phyloP scores from a whole-genome alignment of 495 filamentous ascomycete genomes.

The Elasticomyces elasticus region DNA sequence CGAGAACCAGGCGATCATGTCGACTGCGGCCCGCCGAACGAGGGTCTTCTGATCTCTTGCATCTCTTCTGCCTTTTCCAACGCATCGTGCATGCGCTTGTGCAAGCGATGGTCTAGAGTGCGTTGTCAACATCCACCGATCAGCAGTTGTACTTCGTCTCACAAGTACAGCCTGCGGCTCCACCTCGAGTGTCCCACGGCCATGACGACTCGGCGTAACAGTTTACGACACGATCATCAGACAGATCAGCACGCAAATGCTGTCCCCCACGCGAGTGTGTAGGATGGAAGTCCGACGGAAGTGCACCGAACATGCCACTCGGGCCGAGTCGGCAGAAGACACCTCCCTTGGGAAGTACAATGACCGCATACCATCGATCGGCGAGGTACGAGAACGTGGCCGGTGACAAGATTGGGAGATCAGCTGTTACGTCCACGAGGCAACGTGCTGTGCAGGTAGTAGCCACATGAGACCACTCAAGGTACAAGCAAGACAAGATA shows the following conservation, averaged over 20 bases:
- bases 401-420: not conserved
- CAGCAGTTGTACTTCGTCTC: not conserved
- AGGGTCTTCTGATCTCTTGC: conserved; percentile 4
- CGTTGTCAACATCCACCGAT: not conserved
- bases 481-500: no score
- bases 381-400: not conserved
- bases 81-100: not conserved
- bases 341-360: not conserved
- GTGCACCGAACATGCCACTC: not conserved
- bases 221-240: not conserved
- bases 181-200: not conserved
- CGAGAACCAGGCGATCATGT: not conserved
- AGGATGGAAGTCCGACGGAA: not conserved
- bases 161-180: not conserved
- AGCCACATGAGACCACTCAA: no score
- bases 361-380: not conserved
- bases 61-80: conserved; percentile 2
- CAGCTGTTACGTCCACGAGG: not conserved
- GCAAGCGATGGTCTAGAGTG: not conserved
- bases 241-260: not conserved
- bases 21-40: not conserved
- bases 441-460: not conserved
- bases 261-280: not conserved
- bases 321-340: not conserved
- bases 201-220: not conserved